Conservation (phyloP, 805 yeast species). For the Kregervanrija pseudodelftensis region DNA sequence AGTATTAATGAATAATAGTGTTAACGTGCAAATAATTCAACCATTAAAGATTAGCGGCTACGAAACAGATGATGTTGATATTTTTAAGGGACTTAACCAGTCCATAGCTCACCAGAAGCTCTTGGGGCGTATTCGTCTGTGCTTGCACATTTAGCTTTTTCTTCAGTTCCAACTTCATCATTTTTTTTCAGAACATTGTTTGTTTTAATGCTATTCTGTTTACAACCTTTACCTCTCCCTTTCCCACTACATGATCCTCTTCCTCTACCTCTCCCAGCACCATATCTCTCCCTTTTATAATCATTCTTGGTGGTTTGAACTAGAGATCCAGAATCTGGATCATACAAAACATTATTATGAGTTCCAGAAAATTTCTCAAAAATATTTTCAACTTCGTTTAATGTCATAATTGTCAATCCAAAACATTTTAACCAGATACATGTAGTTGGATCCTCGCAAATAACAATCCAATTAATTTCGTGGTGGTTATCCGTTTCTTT, state of each 20-base stretch:
- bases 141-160: too few species aligned
- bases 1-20: too few species aligned
- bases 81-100: too few species aligned
- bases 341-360: conserved; percentile 1
- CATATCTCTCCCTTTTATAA: neutral
- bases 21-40: too few species aligned
- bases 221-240: neutral
- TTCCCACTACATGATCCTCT: neutral
- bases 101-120: too few species aligned
- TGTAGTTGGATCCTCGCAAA: conserved; percentile 54
- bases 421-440: conserved; percentile 47
- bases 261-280: neutral
- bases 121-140: too few species aligned
- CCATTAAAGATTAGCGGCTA: too few species aligned
- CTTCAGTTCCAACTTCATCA: neutral
- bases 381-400: conserved; percentile 43
- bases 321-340: conserved; percentile 3
- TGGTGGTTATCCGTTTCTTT: conserved; percentile 15
- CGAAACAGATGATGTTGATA: too few species aligned
- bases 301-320: neutral
- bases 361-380: conserved; percentile 18
- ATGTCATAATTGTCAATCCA: conserved; percentile 44
- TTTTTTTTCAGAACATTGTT: neutral
- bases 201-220: neutral
- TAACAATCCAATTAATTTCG: conserved; percentile 41